phyloP scores from a whole-genome alignment of 768 basidiomycete genomes.

The Pleurotus salmoneostramineus region DNA sequence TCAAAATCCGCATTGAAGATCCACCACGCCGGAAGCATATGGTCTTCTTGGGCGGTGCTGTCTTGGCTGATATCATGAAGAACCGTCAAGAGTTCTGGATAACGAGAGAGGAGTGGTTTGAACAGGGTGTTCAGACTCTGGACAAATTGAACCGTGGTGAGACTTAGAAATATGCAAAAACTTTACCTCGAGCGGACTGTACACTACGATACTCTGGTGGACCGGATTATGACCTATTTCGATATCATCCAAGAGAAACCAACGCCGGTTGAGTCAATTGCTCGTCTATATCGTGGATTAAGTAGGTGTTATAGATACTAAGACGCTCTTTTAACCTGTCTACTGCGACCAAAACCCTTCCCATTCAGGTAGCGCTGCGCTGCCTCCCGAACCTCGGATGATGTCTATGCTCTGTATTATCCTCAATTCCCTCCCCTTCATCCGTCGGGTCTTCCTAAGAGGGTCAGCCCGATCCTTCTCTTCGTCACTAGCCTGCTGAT shows the following conservation, averaged over 20 bases:
- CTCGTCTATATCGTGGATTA: too few relatives aligned
- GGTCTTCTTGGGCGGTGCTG: slow-evolving; percentile 99
- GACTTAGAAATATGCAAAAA: slow-evolving; percentile 2
- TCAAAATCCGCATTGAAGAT: slow-evolving; percentile 98
- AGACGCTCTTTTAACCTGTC: background rate
- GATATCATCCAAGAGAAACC: too few relatives aligned
- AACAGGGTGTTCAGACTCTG: slow-evolving; percentile 77
- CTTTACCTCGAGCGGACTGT: background rate
- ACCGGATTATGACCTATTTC: background rate
- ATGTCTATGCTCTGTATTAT: slow-evolving; percentile 76
- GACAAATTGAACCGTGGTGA: slow-evolving; percentile 84
- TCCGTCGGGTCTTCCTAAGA: slow-evolving; percentile 62
- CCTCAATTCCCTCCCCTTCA: slow-evolving; percentile 83
- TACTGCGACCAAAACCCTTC: slow-evolving; percentile 36
- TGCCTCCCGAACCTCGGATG: slow-evolving; percentile 40
- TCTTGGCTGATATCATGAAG: slow-evolving; percentile 98
- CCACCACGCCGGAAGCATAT: slow-evolving; percentile 98
- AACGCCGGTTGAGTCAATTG: too few relatives aligned
- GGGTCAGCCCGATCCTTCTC: slow-evolving; percentile 68
- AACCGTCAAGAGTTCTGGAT: slow-evolving; percentile 94
- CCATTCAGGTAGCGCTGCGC: slow-evolving; percentile 34
- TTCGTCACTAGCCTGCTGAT: slow-evolving; percentile 65
- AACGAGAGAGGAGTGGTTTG: slow-evolving; percentile 90
- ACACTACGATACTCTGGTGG: background rate
- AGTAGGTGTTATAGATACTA: too few relatives aligned